Conservation (phyloP, 164 flowering plant species). For the Sextonia rubra region DNA sequence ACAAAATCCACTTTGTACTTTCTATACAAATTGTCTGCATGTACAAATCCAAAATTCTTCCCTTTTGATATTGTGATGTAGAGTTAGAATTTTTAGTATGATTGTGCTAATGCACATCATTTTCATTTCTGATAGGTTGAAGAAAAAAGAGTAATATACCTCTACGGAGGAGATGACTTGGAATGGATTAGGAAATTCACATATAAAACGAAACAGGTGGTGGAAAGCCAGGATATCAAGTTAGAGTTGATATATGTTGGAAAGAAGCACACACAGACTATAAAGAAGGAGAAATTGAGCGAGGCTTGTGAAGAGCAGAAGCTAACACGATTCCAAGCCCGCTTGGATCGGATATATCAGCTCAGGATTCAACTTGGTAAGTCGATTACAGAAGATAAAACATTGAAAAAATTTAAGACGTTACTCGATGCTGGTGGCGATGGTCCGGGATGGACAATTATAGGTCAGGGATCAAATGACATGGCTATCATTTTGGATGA, state of each 20-base stretch:
- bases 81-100: too few species aligned
- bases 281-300: slow-evolving; percentile 23
- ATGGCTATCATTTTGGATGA: slow-evolving; percentile 41
- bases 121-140: slow-evolving; percentile 14
- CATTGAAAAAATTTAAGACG: slow-evolving; percentile 45
- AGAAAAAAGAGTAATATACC: slow-evolving; percentile 23
- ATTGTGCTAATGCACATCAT: not conserved
- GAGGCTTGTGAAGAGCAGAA: slow-evolving; percentile 18
- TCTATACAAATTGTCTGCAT: not conserved
- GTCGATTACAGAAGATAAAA: slow-evolving; percentile 28
- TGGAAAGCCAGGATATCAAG: slow-evolving; percentile 1
- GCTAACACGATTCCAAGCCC: slow-evolving; percentile 45
- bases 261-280: slow-evolving; percentile 17
- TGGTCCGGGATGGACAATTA: slow-evolving; percentile 57
- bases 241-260: slow-evolving; percentile 45
- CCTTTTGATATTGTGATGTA: too few species aligned
- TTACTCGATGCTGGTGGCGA: slow-evolving; percentile 48
- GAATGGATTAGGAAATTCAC: slow-evolving; percentile 38
- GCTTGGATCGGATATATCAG: slow-evolving; percentile 55
- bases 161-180: slow-evolving; percentile 44
- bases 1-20: not conserved
- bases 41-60: too few species aligned
- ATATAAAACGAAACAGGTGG: slow-evolving; percentile 8
- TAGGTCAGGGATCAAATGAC: slow-evolving; percentile 37
- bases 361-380: slow-evolving; percentile 38